These are phyloP conservation scores for Phytophthora chlamydospora DNA, from an alignment of 352 stramenopile genomes.

Conservation along the genomic window DNA sequence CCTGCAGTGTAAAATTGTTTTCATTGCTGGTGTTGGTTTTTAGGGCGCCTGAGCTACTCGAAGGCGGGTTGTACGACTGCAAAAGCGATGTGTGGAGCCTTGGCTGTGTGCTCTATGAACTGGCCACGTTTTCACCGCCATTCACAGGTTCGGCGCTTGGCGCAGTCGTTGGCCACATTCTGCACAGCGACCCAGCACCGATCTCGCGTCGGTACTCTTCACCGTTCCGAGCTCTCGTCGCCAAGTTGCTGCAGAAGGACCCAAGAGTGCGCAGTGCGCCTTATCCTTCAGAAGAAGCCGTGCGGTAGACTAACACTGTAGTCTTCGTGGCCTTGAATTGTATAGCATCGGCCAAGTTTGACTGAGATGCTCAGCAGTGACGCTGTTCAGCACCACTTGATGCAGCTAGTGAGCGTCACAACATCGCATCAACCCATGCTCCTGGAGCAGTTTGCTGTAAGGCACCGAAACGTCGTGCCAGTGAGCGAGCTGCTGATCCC, in stretches of 20 bases:
- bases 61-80: slow-evolving; percentile 60
- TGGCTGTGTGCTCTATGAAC: slow-evolving; percentile 85
- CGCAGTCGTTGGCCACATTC: slow-evolving; percentile 63
- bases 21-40: not conserved
- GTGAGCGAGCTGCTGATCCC: not conserved
- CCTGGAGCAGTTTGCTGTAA: slow-evolving; percentile 29
- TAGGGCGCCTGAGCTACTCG: slow-evolving; percentile 77
- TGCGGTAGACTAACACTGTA: no score
- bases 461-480: not conserved
- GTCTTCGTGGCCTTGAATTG: not conserved
- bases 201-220: slow-evolving; percentile 39
- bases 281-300: not conserved
- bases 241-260: slow-evolving; percentile 52
- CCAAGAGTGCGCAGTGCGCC: slow-evolving; percentile 24
- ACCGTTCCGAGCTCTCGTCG: slow-evolving; percentile 37
- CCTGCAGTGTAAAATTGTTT: not conserved
- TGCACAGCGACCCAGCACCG: slow-evolving; percentile 35
- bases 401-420: slow-evolving; percentile 35
- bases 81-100: slow-evolving; percentile 89
- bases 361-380: slow-evolving; percentile 29
- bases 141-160: slow-evolving; percentile 68
- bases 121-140: slow-evolving; percentile 58
- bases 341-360: slow-evolving; percentile 35
- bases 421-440: slow-evolving; percentile 39
- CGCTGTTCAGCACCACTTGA: slow-evolving; percentile 38